A percentile compares a stretch with the other conserved stretches of the same genome.
phyloP scores from a whole-genome alignment of 139 green algal species.

The Chlorella ohadii region DNA sequence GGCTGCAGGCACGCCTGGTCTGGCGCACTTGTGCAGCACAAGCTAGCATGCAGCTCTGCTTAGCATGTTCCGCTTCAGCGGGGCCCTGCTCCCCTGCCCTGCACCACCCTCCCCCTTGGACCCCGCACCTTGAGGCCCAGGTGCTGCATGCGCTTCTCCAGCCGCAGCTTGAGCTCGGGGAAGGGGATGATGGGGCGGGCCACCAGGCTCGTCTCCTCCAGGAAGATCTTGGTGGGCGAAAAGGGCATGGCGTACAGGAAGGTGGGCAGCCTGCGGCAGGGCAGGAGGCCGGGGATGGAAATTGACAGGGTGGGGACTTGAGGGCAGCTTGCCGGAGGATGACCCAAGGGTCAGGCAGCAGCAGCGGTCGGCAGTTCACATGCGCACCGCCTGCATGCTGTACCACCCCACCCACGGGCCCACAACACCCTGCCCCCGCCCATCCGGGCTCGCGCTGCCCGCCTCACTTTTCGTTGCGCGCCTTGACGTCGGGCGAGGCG shows the following conservation, averaged over 20 bases:
- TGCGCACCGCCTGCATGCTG: not conserved
- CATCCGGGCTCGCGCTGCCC: too few species aligned
- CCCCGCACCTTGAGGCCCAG: conserved; percentile 82
- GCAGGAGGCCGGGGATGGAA: not conserved
- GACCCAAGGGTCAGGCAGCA: too few species aligned
- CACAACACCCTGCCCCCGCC: too few species aligned
- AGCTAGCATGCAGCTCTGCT: too few species aligned
- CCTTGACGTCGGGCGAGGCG: conserved; percentile 63
- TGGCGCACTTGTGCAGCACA: too few species aligned
- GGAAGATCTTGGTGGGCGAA: conserved; percentile 84
- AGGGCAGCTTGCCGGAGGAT: too few species aligned
- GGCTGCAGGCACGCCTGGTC: too few species aligned
- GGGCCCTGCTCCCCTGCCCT: not conserved
- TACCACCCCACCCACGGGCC: not conserved
- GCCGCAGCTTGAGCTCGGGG: conserved; percentile 88
- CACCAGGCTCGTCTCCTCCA: conserved; percentile 97
- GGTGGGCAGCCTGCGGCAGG: conserved; percentile 77
- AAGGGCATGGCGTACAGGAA: conserved; percentile 99
- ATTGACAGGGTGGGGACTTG: too few species aligned
- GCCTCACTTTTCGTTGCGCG: conserved; percentile 36
- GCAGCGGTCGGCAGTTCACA: not conserved
- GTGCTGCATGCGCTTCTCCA: conserved; percentile 84
- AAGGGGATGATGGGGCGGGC: conserved; percentile 91
- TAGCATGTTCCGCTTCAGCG: too few species aligned
- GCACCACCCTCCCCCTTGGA: not conserved